Conservation (phyloP, 352 stramenopile genomes). For the Pseudoperonospora humuli region DNA sequence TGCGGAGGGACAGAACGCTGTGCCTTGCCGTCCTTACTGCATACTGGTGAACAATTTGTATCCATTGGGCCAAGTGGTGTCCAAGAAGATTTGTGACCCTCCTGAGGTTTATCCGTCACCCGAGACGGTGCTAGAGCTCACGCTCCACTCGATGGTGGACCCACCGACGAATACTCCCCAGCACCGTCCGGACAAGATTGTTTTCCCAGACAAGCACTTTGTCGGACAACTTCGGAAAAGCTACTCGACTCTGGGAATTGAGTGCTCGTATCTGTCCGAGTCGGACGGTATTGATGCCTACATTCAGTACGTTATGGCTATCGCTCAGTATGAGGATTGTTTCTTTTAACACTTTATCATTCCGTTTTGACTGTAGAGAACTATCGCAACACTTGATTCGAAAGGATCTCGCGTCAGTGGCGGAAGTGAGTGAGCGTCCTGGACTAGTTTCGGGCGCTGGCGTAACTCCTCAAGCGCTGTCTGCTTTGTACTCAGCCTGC, state of each 20-base stretch:
- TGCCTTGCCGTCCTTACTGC: slow-evolving; percentile 76
- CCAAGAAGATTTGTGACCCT: slow-evolving; percentile 80
- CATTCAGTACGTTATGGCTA: slow-evolving; percentile 47
- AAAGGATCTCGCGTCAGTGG: slow-evolving; percentile 75
- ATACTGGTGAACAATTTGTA: slow-evolving; percentile 86
- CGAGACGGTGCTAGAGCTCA: slow-evolving; percentile 60
- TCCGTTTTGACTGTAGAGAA: slow-evolving; percentile 28
- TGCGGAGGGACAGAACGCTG: slow-evolving; percentile 44
- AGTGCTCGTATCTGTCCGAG: slow-evolving; percentile 81
- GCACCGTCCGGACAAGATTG: slow-evolving; percentile 80
- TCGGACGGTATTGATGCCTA: slow-evolving; percentile 81
- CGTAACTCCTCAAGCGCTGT: slow-evolving; percentile 48
- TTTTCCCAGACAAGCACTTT: slow-evolving; percentile 71
- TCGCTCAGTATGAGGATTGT: background rate
- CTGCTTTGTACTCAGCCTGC: slow-evolving; percentile 55
- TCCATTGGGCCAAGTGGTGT: slow-evolving; percentile 74
- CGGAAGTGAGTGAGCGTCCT: slow-evolving; percentile 64
- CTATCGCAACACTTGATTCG: slow-evolving; percentile 71
- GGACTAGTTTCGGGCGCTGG: slow-evolving; percentile 48
- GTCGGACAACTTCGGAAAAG: slow-evolving; percentile 72
- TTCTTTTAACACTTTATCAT: background rate
- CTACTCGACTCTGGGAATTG: slow-evolving; percentile 64
- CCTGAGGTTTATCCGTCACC: slow-evolving; percentile 70
- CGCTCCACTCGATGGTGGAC: slow-evolving; percentile 69
- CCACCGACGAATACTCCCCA: slow-evolving; percentile 62